Base-by-base conservation (phyloP, 2,329 filamentous ascomycete species). In the Aschersonia sp. region DNA sequence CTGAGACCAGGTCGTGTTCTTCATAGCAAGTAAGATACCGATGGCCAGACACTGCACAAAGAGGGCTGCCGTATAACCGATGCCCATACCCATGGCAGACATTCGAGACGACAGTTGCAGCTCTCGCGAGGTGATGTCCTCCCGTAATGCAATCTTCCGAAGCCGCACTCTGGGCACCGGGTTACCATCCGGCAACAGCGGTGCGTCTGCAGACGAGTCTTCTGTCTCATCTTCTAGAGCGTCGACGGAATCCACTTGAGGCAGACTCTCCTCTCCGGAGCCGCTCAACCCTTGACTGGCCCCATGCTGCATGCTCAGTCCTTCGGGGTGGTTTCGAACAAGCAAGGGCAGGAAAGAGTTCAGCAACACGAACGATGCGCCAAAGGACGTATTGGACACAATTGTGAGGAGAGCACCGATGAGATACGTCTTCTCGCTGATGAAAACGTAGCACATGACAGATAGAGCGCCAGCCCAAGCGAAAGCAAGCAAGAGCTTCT, bases 281-380 rank as follows among this genome's bases (percentile, higher is more conserved):
- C 57, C 56, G 9, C 55, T 60, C 5, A 65, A 50, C 35, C 65
- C 63, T 6, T 60, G 61, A 1, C 61, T 62, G 5, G 42, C 48
- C 1, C 54, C 30, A 9, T 52, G 51, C 10, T 57, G 61, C 29
- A 59, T 59, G n/a, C 56, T 55, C 7, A 65, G 54, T 10, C 67
- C 59, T 40, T 69, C 68, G 1, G 85, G 83, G 62, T 97, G 89
- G 60, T 94, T 81, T 44, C 91, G 79, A 49, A 97, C 92, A 7
- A 98, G 74, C 6, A 98, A 71, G 0, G 92, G 92, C 43, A 98
- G 70, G 58, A 96, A 98, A 0, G 89, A 95, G 66, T 98, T 98
- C 44, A 98, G 70, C 9, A 98, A 74, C 3, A 98, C 92, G 62
- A 95, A 97, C 0, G 89, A 95, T 12, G 89, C 89, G 29, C 92